Evolutionary conservation across 2,329 filamentous ascomycete genomes (phyloP), one percentile per base, ranked within the genome.

Genomic region (Xylaria sp.): DNA sequence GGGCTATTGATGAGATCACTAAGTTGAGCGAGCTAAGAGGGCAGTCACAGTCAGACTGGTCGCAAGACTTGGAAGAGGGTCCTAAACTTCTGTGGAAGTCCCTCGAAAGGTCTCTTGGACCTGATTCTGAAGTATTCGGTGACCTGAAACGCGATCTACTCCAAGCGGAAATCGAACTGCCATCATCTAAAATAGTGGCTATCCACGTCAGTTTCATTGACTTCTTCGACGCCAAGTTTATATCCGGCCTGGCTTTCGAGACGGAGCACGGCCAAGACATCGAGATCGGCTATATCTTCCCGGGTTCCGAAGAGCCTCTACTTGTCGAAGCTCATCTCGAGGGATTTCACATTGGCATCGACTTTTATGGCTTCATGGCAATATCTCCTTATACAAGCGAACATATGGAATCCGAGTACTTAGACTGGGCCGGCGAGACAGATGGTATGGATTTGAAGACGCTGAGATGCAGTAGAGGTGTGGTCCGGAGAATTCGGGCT

Each of bases 211-310:
- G 71, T 33, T 54, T 74, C 1, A 45, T 74, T 11, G 44, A 63
- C 1, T 74, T 74, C 53, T 75, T 74, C 58, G 68, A 63, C 2
- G 45, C 11, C 9, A 63, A 53, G 47, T 73, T 71, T 49, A 61
- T 75, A 42, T 71, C 73, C 17, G 73, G 73, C 7, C 42, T 75
- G 27, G 61, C 67, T 5, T 73, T 75, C 33, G 62, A 66, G 13
- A 71, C 69, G 17, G 54, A 66, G 10, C 47, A 60, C 0, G 49
- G 36, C 13, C 31, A 61, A 29, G 69, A 73, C 15, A 65, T 74
- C 38, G 71, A 73, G 45, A 61, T 74, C 13, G 72, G 73, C 22
- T 75, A 74, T 39, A 69, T 69, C 17, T 55, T 61, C 1, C 60
- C 50, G 9, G 63, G 49, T 27, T 63, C 44, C 5, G 72, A 74